Base-by-base conservation (phyloP, 2,329 filamentous ascomycete genomes). In the Daldinia sp. region DNA sequence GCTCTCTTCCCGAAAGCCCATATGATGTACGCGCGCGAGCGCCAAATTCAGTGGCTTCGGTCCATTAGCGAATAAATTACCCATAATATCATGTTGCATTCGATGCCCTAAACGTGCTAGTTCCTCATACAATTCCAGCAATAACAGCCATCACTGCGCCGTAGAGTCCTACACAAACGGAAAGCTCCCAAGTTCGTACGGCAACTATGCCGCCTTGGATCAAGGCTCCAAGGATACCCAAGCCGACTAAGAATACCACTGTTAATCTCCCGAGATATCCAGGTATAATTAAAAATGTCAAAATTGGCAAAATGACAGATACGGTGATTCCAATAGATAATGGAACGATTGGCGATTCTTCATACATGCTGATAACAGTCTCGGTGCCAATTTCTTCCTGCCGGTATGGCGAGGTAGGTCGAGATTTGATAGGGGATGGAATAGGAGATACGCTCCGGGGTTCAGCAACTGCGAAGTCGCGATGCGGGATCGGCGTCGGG, bases 201-300 rank as follows among this genome's bases (percentile, higher is more conserved):
- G 56, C 63, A 10, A 73, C 59, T 1, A 71, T 67, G 1, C 64
- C 59, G 4, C 69, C 69, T 39, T 74, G 67, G 13, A 75, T 52
- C 45, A 75, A 73, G 0, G 73, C 73, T 57, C 70, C 72, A 0
- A 74, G 58, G 5, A 83, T 78, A 1, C 82, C 80, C 0, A 80
- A 75, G 0, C 80, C 83, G 0, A 86, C 81, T 0, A 89, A 76
- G 3, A 82, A 69, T 1, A 87, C 82, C 2, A 90, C 81, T 0
- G 82, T 81, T 66, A 89, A 80, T n/a, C 87, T 81, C 1, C 83
- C 85, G 0, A 83, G 71, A 62, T 88, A 86, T 4, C 82, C 81
- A 0, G 82, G 79, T 17, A 90, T 83, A 19, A 87, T 78, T 4
- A 81, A 74, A 70, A 90, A 90, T 0, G 84, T 81, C 7, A 89